These are phyloP conservation scores for Myotisia sp. DNA, from an alignment of 2,329 filamentous ascomycete genomes.

Conservation along the genomic window DNA sequence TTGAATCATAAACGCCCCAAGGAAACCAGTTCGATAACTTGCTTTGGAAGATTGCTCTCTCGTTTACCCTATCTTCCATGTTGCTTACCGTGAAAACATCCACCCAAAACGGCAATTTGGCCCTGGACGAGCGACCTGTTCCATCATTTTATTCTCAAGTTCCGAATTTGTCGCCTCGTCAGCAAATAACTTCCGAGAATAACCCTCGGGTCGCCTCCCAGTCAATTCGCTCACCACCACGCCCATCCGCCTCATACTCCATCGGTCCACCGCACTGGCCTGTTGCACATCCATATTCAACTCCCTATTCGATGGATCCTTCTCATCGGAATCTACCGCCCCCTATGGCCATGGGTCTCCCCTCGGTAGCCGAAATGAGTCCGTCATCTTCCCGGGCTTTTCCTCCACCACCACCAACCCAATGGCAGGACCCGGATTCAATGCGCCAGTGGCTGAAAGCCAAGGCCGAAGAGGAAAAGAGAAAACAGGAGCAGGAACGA, in stretches of 20 bases:
- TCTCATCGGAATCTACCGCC: constrained; percentile 57
- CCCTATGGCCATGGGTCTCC: constrained; percentile 50
- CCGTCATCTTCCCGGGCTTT: neutral
- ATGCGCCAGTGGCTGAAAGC: constrained; percentile 59
- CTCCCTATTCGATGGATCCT: constrained; percentile 52
- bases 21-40: no score
- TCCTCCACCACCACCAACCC: constrained; percentile 20
- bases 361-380: constrained; percentile 27
- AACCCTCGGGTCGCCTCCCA: no score
- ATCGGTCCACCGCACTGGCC: no score
- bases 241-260: no score
- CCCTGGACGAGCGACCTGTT: constrained; percentile 7
- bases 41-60: no score
- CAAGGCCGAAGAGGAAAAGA: constrained; percentile 57
- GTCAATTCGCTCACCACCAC: no score
- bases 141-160: no score
- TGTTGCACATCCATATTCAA: no score
- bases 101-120: constrained; percentile 30
- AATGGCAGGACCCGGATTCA: constrained; percentile 32
- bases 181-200: no score
- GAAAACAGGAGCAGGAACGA: constrained; percentile 60
- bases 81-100: constrained; percentile 39
- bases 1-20: no score
- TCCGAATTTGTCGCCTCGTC: no score
- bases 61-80: constrained; percentile 23